Evolutionary conservation across 1,284 basidiomycete genomes (phyloP), one percentile per base, ranked within the genome.

Genomic region (Porogramme epimiltina): DNA sequence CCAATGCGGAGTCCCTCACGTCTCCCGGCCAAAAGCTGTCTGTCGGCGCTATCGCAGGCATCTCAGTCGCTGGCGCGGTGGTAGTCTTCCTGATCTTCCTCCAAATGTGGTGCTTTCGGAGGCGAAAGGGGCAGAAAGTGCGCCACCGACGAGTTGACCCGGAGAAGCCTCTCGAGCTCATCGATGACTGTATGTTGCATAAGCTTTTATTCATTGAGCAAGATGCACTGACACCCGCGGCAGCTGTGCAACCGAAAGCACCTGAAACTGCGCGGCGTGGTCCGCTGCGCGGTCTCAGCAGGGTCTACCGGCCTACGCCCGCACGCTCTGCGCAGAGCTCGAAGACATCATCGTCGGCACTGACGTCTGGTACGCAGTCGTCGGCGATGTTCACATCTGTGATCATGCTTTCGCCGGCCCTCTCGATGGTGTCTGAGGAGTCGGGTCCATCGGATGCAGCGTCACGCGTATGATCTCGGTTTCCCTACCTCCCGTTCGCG

Each of bases 331-430:
- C 49, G 36, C 54, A 51, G 51, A 59, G 57, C 47, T 54, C 49
- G 33, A 59, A 53, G 54, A 59, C 54, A 20, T 47, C 54, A 1
- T 56, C 58, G 16, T 58, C 57, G 1, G 54, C 54, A 19, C 53
- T 51, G 13, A 58, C 56, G 9, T 55, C 57, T 13, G 36, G 53
- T 36, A 59, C 58, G 40, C 58, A 59, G 34, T 59, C 58, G 1
- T 59, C 58, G 1, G 54, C 54, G n/a, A 59, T 59, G 58, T 59
- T 59, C 36, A 59, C 58, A 8, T 59, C 58, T n/a, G 54, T 59
- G 19, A 56, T 59, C 49, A 50, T 59, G 52, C 44, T 59, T 4
- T 56, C 54, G 2, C 58, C 58, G 3, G 52, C 52, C 24, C 37
- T 59, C 13, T 59, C 58, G 9, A 51, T 56, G 49, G 58, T 59